Conservation (phyloP, 371 early-diverging fungal genomes). For the Mucor lusitanicus region DNA sequence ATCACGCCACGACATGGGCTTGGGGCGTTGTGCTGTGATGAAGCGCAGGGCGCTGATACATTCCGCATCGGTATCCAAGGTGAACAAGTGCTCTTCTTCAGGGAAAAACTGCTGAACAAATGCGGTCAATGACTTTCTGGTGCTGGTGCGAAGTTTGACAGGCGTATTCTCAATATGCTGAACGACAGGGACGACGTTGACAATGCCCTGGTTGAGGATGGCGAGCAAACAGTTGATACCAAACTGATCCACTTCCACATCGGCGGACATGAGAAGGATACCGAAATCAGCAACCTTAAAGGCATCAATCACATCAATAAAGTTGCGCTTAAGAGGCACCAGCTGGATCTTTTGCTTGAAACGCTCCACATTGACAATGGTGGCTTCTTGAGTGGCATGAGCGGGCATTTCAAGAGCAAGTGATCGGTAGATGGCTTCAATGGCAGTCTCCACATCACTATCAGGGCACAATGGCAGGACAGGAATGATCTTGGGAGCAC, state of each 20-base stretch:
- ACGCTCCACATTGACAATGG: conserved; percentile 51
- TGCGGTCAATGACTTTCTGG: conserved; percentile 80
- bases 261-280: conserved; percentile 83
- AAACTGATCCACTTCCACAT: conserved; percentile 91
- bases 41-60: conserved; percentile 61
- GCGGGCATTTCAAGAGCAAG: conserved; percentile 53
- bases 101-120: conserved; percentile 91
- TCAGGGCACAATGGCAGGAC: conserved; percentile 84
- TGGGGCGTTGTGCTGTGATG: conserved; percentile 76
- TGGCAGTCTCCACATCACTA: conserved; percentile 55
- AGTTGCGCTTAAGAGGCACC: conserved; percentile 63
- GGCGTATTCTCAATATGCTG: conserved; percentile 69
- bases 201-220: conserved; percentile 87
- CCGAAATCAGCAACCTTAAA: conserved; percentile 91
- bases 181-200: conserved; percentile 70
- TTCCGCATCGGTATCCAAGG: conserved; percentile 59
- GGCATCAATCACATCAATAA: conserved; percentile 83
- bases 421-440: conserved; percentile 55
- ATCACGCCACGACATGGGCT: conserved; percentile 86
- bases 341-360: conserved; percentile 90
- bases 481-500: conserved; percentile 86
- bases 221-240: conserved; percentile 81
- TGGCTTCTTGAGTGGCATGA: conserved; percentile 18
- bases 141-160: conserved; percentile 69
- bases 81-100: conserved; percentile 70